Conservation (phyloP, 495 filamentous ascomycete genomes). For the Talaromyces stipitatus region DNA sequence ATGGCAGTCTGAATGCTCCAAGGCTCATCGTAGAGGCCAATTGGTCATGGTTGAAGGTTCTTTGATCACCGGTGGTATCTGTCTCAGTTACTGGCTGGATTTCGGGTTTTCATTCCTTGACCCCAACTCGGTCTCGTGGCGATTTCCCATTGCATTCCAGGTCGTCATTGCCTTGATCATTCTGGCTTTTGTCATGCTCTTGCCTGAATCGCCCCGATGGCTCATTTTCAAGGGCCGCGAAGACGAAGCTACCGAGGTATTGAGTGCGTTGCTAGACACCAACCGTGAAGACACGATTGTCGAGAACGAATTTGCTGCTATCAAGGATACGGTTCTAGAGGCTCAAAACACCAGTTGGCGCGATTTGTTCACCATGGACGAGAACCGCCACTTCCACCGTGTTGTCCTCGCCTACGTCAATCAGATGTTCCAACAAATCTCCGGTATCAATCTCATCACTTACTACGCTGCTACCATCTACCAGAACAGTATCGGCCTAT, state of each 20-base stretch:
- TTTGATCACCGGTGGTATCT: conserved; percentile 65
- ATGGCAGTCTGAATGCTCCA: conserved; percentile 75
- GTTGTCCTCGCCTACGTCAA: conserved; percentile 64
- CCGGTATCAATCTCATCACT: conserved; percentile 69
- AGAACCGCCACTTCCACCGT: conserved; percentile 69
- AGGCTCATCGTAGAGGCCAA: conserved; percentile 64
- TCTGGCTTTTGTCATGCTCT: conserved; percentile 49
- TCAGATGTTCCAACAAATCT: conserved; percentile 73
- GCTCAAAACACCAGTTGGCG: conserved; percentile 57
- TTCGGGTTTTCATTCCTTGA: conserved; percentile 62
- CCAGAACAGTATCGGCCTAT: conserved; percentile 46
- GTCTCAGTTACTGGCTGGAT: conserved; percentile 69
- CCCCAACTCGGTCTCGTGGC: conserved; percentile 58
- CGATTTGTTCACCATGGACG: conserved; percentile 65
- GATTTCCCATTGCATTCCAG: conserved; percentile 69
- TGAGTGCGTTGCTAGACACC: conserved; percentile 52
- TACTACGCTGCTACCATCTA: conserved; percentile 67
- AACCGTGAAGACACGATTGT: conserved; percentile 45
- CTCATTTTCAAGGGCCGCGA: conserved; percentile 61
- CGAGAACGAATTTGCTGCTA: conserved; percentile 57
- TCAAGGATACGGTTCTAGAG: conserved; percentile 70
- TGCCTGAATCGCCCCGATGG: conserved; percentile 72
- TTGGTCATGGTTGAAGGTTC: conserved; percentile 75
- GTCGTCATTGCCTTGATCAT: conserved; percentile 59
- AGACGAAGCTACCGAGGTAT: conserved; percentile 56